Conservation (phyloP, 805 yeast genomes). For the Zygosaccharomyces bailii region DNA sequence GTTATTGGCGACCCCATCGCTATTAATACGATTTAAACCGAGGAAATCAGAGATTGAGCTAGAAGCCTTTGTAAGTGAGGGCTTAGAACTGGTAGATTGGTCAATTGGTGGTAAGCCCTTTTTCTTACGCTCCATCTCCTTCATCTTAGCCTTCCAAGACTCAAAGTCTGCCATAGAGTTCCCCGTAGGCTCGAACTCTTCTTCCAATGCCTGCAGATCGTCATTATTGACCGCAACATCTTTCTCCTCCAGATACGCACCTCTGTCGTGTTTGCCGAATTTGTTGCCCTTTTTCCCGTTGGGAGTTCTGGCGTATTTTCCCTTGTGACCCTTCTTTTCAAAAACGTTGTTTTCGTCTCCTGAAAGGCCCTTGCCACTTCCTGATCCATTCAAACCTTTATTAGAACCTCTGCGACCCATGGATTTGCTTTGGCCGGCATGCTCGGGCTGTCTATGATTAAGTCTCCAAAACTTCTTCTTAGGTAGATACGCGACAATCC, state of each 20-base stretch:
- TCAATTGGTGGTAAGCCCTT: constrained; percentile 27
- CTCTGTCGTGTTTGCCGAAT: constrained; percentile 16
- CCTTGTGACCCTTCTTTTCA: constrained; percentile 24
- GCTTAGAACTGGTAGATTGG: constrained; percentile 2
- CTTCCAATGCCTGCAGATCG: constrained; percentile 35
- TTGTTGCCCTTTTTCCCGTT: constrained; percentile 17
- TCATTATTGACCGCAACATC: constrained; percentile 32
- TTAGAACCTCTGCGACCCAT: constrained; percentile 17
- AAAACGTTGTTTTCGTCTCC: constrained; percentile 12
- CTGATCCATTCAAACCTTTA: constrained; percentile 13
- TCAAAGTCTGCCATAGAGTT: constrained; percentile 41
- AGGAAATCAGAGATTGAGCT: constrained; percentile 35
- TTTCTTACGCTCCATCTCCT: constrained; percentile 36
- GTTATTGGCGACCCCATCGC: constrained; percentile 5
- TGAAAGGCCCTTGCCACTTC: constrained; percentile 13
- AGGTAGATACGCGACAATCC: constrained; percentile 41
- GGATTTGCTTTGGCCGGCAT: constrained; percentile 16
- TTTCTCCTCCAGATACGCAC: constrained; percentile 24
- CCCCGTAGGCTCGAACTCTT: constrained; percentile 35
- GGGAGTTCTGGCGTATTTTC: constrained; percentile 14
- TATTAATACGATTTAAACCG: constrained; percentile 17
- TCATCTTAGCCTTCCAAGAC: constrained; percentile 40
- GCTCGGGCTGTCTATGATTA: constrained; percentile 30
- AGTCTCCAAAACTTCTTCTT: constrained; percentile 49
- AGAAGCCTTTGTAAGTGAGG: constrained; percentile 19